A percentile compares a stretch with the other conserved stretches of the same genome.
These are phyloP conservation scores for Pseudogymnoascus verrucosus DNA, from an alignment of 2,329 filamentous ascomycete genomes.

Conservation along the genomic window DNA sequence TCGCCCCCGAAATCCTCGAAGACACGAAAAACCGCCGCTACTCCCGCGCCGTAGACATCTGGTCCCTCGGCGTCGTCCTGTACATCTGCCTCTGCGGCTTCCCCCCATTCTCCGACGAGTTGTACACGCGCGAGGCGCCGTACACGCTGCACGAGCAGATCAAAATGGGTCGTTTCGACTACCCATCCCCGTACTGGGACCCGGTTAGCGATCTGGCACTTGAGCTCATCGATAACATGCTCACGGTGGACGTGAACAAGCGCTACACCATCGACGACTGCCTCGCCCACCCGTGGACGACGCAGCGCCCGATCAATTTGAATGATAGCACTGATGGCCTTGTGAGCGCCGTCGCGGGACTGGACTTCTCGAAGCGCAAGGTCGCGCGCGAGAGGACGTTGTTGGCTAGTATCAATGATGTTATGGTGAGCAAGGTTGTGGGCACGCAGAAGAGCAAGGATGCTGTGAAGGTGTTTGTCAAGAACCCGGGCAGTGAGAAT, in stretches of 20 bases:
- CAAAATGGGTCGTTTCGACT: conserved; percentile 80
- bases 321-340: conserved; percentile 89
- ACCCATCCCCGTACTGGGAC: conserved; percentile 95
- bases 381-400: conserved; percentile 76
- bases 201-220: conserved; percentile 76
- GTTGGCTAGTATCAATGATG: conserved; percentile 71
- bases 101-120: conserved; percentile 92
- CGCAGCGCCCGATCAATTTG: conserved; percentile 48
- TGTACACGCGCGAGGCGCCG: conserved; percentile 72
- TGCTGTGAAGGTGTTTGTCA: conserved; percentile 65
- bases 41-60: conserved; percentile 89
- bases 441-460: conserved; percentile 38
- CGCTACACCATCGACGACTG: conserved; percentile 87
- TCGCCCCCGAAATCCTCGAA: conserved; percentile 89
- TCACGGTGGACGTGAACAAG: conserved; percentile 76
- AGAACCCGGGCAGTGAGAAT: conserved; percentile 50
- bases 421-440: conserved; percentile 50
- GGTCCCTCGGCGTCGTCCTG: conserved; percentile 94
- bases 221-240: conserved; percentile 90
- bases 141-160: conserved; percentile 86
- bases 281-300: conserved; percentile 84
- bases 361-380: conserved; percentile 80
- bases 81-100: conserved; percentile 98
- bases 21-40: conserved; percentile 77
- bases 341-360: conserved; percentile 71